Conservation (phyloP, 352 stramenopile species). For the Phytophthora lateralis region DNA sequence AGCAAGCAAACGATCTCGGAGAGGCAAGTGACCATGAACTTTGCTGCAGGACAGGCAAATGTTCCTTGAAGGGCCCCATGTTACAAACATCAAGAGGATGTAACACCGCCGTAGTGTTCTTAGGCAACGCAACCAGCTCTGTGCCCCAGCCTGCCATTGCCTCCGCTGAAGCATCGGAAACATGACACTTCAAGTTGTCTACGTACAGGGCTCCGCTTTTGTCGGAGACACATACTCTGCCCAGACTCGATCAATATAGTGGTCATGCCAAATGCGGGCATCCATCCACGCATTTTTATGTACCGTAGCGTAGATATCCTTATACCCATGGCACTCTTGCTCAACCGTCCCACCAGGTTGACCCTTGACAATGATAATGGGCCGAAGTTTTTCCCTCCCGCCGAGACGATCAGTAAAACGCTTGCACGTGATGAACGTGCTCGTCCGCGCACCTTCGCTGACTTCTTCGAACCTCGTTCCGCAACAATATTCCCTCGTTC, state of each 20-base stretch:
- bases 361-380: slow-evolving; percentile 28
- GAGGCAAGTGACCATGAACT: background rate
- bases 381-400: slow-evolving; percentile 20
- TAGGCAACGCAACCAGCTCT: slow-evolving; percentile 24
- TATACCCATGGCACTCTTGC: slow-evolving; percentile 12
- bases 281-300: slow-evolving; percentile 39
- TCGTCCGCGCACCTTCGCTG: slow-evolving; percentile 1
- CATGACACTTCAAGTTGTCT: slow-evolving; percentile 40
- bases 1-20: slow-evolving; percentile 16
- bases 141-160: slow-evolving; percentile 21
- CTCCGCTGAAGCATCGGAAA: slow-evolving; percentile 17
- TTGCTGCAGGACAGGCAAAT: slow-evolving; percentile 15
- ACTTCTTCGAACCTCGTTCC: slow-evolving; percentile 10
- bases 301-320: slow-evolving; percentile 17
- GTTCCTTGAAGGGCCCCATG: slow-evolving; percentile 36
- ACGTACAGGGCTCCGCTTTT: slow-evolving; percentile 18
- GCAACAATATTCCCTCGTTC: slow-evolving; percentile 21
- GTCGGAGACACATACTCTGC: slow-evolving; percentile 3
- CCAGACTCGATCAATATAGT: slow-evolving; percentile 15
- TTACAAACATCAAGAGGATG: slow-evolving; percentile 33
- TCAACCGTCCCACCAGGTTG: slow-evolving; percentile 21
- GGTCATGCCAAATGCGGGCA: slow-evolving; percentile 14
- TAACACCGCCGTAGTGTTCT: slow-evolving; percentile 29
- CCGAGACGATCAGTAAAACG: slow-evolving; percentile 22
- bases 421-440: slow-evolving; percentile 12